Evolutionary conservation across 2,329 filamentous ascomycete genomes (phyloP), one percentile per base, ranked within the genome.

Genomic region (Verticillium tricorpus): DNA sequence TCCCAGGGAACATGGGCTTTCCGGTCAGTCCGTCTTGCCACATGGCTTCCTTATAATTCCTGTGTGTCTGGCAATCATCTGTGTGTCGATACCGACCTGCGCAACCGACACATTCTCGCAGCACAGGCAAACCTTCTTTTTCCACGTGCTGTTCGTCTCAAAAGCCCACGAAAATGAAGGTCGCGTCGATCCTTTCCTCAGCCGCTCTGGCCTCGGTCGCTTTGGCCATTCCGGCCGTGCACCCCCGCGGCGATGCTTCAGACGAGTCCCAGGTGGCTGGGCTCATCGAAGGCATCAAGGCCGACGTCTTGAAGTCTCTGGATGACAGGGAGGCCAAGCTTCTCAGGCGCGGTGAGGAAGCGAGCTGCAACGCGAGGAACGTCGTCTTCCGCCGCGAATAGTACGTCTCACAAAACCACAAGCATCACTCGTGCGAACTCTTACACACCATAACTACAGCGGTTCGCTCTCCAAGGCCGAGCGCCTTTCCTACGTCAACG

Each of bases 401-500:
- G 71, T 72, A 65, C 66, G 70, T 69, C 11, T 32, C 12, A 17
- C n/a, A n/a, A 28, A 34, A 14, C 8, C 2, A 12, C 4, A 31
- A 2, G 25, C n/a, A 9, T 54, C 32, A 17, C 2, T 52, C 9
- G 11, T 40, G 4, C 34, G 5, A 7, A 39, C 14, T 1, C 25
- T 56, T 5, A 56, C 56, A 57, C 8, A 14, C 50, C 25, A n/a
- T 3, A 4, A n/a, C 7, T 25, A 2, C 54, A 72, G 70, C 45
- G 70, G 69, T 14, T 64, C 72, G 3, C 72, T 79, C 52, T 71
- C 73, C 5, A 59, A 63, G 22, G 19, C 60, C 0, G 70, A 78
- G 64, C 73, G 73, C 60, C 71, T 72, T 40, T 22, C 70, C 7
- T 83, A 82, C 67, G 79, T 78, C 59, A 68, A 73, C 7, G 79